Conservation (phyloP, 345 rosid species). For the Combretum micranthum region DNA sequence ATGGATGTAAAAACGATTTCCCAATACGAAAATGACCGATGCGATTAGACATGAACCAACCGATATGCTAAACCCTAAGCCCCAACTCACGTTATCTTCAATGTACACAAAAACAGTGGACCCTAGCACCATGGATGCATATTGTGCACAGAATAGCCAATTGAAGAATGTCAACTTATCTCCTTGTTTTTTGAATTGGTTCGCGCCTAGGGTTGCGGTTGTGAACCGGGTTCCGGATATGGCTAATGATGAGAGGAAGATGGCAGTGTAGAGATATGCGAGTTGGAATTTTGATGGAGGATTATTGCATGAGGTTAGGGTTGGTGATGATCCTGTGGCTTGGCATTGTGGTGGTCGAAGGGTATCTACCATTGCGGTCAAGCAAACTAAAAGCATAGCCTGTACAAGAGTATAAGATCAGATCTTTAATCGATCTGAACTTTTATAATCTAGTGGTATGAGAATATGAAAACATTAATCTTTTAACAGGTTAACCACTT, state of each 20-base stretch:
- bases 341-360: conserved; percentile 32
- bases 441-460: too few species aligned
- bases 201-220: conserved; percentile 31
- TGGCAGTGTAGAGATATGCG: conserved; percentile 29
- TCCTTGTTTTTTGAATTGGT: conserved; percentile 30
- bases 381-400: conserved; percentile 34
- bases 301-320: conserved; percentile 4
- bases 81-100: conserved; percentile 45
- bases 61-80: conserved; percentile 41
- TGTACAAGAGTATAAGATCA: conserved; percentile 5
- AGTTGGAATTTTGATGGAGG: conserved; percentile 26
- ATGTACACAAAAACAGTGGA: conserved; percentile 29
- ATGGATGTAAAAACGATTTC: conserved; percentile 27
- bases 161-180: conserved; percentile 41
- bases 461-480: too few species aligned
- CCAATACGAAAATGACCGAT: conserved; percentile 23
- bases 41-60: conserved; percentile 19
- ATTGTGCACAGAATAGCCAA: conserved; percentile 32
- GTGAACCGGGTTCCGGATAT: conserved; percentile 32
- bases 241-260: conserved; percentile 26
- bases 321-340: conserved; percentile 13
- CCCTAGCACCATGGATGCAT: conserved; percentile 13
- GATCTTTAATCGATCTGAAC: too few species aligned
- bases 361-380: conserved; percentile 22
- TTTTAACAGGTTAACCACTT: too few species aligned